Base-by-base conservation (phyloP, 495 filamentous ascomycete genomes). In the Geoglossum glabrum region DNA sequence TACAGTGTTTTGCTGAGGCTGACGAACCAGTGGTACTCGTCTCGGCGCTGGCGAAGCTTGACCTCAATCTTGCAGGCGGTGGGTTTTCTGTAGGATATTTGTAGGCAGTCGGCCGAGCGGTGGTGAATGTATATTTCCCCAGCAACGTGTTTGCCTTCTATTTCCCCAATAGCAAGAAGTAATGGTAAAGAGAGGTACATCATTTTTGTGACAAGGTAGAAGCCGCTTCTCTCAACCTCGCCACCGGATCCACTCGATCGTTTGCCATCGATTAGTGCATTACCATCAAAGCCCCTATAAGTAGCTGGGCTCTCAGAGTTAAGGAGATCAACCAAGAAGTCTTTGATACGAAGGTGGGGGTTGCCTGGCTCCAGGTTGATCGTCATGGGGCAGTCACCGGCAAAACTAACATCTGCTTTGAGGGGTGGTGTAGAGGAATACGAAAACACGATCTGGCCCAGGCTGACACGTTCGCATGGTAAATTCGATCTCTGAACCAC, bases 301-400 rank as follows among this genome's bases (percentile, higher is more conserved):
- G 23, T 13, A 21, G 40, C 3, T 5, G 40, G 1, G n/a, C 19
- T 61, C 26, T 70, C 65, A 4, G 71, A 71, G 65, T 89, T 89
- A 54, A 92, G 68, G 38, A 78, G 70, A 19, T 70, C 70, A 7
- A 75, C 76, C 13, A 96, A 71, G 30, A 77, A 70, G 56, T 84
- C 79, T 36, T 78, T 70, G 21, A 89, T 80, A 17, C 84, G 79
- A 47, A 83, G 72, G 65, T 95, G 89, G 0, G 90, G 90, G 61
- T 87, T 94, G 15, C 72, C 72, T 23, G 64, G 64, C 23, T 82
- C 76, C 25, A 97, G 71, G 13, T 63, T 59, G 11, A 87, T 60
- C 52, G 54, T 63, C 65, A 71, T 63, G 25, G 66, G 56, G 3
- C 36, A 47, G 34, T 68, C 64, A 11, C 57, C 59, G 11, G 60